Evolutionary conservation across 192 early-diverging fungal species (phyloP).

Genomic region (Backusella psychrophila): DNA sequence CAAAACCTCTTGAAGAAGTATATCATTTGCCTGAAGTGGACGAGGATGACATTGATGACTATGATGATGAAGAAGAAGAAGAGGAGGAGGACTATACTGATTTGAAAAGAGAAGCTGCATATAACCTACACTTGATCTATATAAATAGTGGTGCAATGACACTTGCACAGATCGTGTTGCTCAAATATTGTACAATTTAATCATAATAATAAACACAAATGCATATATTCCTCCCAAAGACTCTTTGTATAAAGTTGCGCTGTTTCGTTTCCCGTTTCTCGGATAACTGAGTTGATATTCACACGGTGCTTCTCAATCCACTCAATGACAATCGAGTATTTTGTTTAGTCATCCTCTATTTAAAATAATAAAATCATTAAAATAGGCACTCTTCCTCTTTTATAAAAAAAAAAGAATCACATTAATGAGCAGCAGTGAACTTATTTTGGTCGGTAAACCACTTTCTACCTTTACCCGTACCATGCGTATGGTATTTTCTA

Average conservation of each 20-base stretch:
- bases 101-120: conserved; percentile 81
- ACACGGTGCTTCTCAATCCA: neutral
- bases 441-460: conserved; percentile 22
- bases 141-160: conserved; percentile 65
- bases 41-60: conserved; percentile 39
- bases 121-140: conserved; percentile 87
- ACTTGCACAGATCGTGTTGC: conserved; percentile 70
- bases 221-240: neutral
- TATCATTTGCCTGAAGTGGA: conserved; percentile 18
- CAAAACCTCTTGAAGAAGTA: conserved; percentile 14
- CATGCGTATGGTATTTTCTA: conserved; percentile 33
- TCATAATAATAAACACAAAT: neutral
- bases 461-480: conserved; percentile 38
- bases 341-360: neutral
- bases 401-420: neutral
- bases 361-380: neutral
- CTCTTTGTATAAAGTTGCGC: neutral
- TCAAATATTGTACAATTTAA: conserved; percentile 75
- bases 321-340: neutral
- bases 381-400: neutral
- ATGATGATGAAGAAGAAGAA: conserved; percentile 52
- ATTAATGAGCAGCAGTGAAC: neutral
- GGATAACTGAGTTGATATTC: neutral
- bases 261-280: neutral
- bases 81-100: conserved; percentile 55